These are phyloP conservation scores for Teratosphaeria gauchensis DNA, from an alignment of 2,329 filamentous ascomycete species.

Conservation along the genomic window DNA sequence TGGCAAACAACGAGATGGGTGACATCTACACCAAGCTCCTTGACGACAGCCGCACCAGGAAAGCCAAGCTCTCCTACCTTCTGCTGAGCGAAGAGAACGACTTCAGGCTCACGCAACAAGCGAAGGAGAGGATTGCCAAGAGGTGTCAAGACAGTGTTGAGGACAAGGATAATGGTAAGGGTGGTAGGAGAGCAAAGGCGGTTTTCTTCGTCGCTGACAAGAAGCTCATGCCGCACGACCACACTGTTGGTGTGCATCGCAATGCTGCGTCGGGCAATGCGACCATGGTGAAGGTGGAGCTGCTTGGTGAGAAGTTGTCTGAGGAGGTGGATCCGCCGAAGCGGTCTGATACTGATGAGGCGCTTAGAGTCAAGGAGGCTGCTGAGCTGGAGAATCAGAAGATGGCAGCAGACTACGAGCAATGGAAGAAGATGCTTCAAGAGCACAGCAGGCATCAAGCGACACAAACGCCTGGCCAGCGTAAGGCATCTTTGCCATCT, in stretches of 20 bases:
- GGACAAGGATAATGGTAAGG: not conserved
- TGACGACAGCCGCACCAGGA: not conserved
- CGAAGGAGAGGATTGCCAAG: not conserved
- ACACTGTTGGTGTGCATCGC: not conserved
- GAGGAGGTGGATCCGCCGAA: constrained; percentile 1
- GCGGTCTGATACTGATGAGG: not conserved
- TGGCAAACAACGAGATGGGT: not conserved
- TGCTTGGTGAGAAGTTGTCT: not conserved
- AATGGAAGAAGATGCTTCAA: not conserved
- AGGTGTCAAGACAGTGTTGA: not conserved
- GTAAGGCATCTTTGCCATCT: too few relatives aligned
- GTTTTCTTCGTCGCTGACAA: not conserved
- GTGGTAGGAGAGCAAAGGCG: not conserved
- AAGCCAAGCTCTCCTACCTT: not conserved
- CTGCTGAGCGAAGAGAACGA: not conserved
- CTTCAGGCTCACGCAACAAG: not conserved
- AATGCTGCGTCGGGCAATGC: constrained; percentile 2
- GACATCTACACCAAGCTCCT: not conserved
- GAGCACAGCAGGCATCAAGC: not conserved
- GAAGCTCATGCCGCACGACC: not conserved
- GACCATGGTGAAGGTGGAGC: not conserved
- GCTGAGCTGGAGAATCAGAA: not conserved
- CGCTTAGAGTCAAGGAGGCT: not conserved
- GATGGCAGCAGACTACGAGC: not conserved
- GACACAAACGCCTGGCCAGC: too few relatives aligned